A percentile compares a stretch with the other conserved stretches of the same genome.
Conservation (phyloP, 305 asterid genomes). For the Stenogyne calaminthoides region DNA sequence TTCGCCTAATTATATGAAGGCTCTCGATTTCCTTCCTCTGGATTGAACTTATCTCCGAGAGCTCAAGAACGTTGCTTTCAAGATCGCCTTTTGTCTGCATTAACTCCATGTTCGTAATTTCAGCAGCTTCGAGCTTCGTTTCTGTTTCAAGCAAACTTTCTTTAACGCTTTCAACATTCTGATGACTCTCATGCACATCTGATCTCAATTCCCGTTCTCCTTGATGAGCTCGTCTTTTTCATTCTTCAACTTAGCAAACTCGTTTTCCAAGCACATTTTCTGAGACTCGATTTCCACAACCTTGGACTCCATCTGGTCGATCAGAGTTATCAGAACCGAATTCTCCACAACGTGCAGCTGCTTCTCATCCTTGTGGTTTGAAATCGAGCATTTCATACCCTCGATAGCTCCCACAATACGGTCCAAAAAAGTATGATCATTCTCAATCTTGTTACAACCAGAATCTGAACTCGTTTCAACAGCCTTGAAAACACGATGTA, state of each 20-base stretch:
- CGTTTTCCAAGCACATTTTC: constrained; percentile 53
- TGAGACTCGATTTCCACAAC: constrained; percentile 59
- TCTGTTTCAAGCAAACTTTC: constrained; percentile 49
- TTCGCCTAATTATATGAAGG: constrained; percentile 51
- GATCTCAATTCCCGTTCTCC: constrained; percentile 50
- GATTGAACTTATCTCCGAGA: constrained; percentile 50
- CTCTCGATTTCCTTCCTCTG: constrained; percentile 61
- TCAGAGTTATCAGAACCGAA: constrained; percentile 67
- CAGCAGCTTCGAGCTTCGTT: constrained; percentile 57
- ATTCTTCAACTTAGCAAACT: constrained; percentile 44
- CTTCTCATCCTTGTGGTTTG: constrained; percentile 59
- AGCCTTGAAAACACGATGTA: constrained; percentile 67
- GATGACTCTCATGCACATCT: constrained; percentile 41
- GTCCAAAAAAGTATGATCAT: constrained; percentile 53
- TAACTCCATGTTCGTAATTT: constrained; percentile 50
- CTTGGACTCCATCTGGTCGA: constrained; percentile 75
- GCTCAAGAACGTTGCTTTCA: constrained; percentile 48
- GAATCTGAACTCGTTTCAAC: constrained; percentile 49
- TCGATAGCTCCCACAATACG: constrained; percentile 59
- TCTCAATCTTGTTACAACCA: constrained; percentile 49
- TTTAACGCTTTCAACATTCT: constrained; percentile 39
- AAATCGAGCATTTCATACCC: constrained; percentile 57
- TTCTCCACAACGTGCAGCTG: constrained; percentile 75
- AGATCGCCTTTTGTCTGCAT: constrained; percentile 43
- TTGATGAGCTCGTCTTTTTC: constrained; percentile 56